These are phyloP conservation scores for Sabuloglossum arenarium DNA, from an alignment of 495 filamentous ascomycete species.

Conservation along the genomic window DNA sequence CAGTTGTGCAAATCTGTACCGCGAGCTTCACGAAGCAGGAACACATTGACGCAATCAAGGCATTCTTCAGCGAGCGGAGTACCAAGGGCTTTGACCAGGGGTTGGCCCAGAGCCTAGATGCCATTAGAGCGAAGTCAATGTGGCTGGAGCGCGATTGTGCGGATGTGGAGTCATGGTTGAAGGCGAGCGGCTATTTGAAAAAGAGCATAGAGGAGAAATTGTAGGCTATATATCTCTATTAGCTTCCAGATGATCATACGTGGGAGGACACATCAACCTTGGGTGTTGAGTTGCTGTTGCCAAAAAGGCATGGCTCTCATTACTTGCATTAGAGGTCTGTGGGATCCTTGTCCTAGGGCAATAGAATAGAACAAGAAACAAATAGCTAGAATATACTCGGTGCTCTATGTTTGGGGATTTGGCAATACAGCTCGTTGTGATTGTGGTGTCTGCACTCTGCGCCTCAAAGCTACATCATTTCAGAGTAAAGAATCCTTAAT, in stretches of 20 bases:
- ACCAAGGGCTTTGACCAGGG: conserved; percentile 52
- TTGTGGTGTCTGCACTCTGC: no score
- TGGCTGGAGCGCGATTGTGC: conserved; percentile 36
- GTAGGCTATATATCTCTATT: neutral
- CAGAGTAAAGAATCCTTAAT: no score
- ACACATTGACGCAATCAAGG: conserved; percentile 51
- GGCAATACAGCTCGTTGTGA: no score
- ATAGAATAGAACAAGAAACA: neutral
- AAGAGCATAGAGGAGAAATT: neutral
- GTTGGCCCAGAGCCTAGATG: conserved; percentile 39
- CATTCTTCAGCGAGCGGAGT: conserved; percentile 61
- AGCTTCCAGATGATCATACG: neutral
- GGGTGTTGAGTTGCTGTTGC: neutral
- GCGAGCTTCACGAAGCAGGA: conserved; percentile 57
- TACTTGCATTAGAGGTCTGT: neutral
- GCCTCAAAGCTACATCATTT: no score
- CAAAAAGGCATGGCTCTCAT: neutral
- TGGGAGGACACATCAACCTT: neutral
- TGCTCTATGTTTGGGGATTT: no score
- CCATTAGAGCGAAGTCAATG: conserved; percentile 34
- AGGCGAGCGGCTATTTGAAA: conserved; percentile 16
- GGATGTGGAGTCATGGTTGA: conserved; percentile 34
- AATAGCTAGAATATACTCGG: neutral
- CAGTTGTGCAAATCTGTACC: conserved; percentile 66
- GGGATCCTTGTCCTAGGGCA: neutral